Evolutionary conservation across 108 stramenopile genomes (phyloP).

Genomic region (Poteriospumella lacustris): DNA sequence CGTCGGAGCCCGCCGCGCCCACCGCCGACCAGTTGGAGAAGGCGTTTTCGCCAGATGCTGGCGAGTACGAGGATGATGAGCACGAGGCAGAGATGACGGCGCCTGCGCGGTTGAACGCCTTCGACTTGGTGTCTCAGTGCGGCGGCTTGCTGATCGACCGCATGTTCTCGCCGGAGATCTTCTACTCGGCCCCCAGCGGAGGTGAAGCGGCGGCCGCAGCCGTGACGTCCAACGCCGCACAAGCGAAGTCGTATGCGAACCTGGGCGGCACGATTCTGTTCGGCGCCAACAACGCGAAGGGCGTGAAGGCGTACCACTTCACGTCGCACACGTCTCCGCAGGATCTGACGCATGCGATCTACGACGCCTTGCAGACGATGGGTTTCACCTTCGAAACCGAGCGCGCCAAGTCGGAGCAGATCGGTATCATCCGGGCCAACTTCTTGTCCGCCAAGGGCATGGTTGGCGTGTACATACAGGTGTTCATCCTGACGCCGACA

Average conservation of each 20-base stretch:
- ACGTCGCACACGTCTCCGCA: constrained; percentile 1
- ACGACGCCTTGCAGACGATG: neutral
- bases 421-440: constrained; percentile 35
- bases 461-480: constrained; percentile 45
- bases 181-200: neutral
- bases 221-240: neutral
- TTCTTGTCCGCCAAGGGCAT: constrained; percentile 49
- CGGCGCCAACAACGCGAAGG: neutral
- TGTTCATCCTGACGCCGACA: constrained; percentile 21
- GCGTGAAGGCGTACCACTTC: too few species aligned
- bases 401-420: neutral
- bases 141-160: constrained; percentile 19
- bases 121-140: constrained; percentile 22
- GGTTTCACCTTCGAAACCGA: neutral
- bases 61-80: constrained; percentile 2
- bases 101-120: constrained; percentile 19
- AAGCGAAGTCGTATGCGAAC: neutral
- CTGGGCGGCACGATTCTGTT: neutral
- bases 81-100: neutral
- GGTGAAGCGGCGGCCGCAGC: neutral
- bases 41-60: too few species aligned
- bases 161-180: constrained; percentile 10
- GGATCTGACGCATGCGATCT: neutral
- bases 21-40: neutral
- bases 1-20: too few species aligned